Percentiles rank a stretch among this genome's conserved stretches.
These are phyloP conservation scores for Pythium graminicola DNA, from an alignment of 352 stramenopile genomes.

Conservation along the genomic window DNA sequence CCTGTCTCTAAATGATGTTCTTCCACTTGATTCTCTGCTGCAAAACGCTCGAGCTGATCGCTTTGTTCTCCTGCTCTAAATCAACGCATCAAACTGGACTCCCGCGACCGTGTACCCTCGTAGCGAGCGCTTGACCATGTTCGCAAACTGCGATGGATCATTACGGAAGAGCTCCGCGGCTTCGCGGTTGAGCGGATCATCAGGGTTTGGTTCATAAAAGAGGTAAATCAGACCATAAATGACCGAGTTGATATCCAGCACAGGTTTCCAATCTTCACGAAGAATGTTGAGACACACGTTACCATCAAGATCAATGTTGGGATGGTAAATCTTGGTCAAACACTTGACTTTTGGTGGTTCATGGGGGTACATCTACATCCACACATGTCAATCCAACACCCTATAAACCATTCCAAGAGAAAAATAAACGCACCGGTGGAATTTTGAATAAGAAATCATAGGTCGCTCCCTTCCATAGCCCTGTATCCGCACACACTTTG, in stretches of 20 bases:
- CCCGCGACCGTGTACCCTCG: slow-evolving; percentile 75
- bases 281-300: slow-evolving; percentile 98
- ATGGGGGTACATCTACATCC: slow-evolving; percentile 88
- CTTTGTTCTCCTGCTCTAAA: slow-evolving; percentile 30
- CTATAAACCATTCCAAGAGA: neutral
- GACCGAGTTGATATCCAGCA: slow-evolving; percentile 98
- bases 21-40: neutral
- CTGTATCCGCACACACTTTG: slow-evolving; percentile 91
- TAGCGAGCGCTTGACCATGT: slow-evolving; percentile 83
- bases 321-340: slow-evolving; percentile 97
- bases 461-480: slow-evolving; percentile 95
- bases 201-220: slow-evolving; percentile 99
- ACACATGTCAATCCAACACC: neutral
- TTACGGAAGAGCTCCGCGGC: slow-evolving; percentile 95
- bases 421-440: slow-evolving; percentile 66
- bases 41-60: neutral
- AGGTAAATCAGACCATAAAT: slow-evolving; percentile 99
- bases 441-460: slow-evolving; percentile 98
- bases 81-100: slow-evolving; percentile 76
- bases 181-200: slow-evolving; percentile 97
- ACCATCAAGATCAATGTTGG: slow-evolving; percentile 97
- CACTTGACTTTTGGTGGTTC: slow-evolving; percentile 97
- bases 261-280: slow-evolving; percentile 97
- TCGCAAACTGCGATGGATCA: slow-evolving; percentile 90
- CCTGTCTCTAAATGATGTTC: slow-evolving; percentile 17